Evolutionary conservation across 371 early-diverging fungal species (phyloP), one percentile per base, ranked within the genome.

Genomic region (Mycotypha africana): DNA sequence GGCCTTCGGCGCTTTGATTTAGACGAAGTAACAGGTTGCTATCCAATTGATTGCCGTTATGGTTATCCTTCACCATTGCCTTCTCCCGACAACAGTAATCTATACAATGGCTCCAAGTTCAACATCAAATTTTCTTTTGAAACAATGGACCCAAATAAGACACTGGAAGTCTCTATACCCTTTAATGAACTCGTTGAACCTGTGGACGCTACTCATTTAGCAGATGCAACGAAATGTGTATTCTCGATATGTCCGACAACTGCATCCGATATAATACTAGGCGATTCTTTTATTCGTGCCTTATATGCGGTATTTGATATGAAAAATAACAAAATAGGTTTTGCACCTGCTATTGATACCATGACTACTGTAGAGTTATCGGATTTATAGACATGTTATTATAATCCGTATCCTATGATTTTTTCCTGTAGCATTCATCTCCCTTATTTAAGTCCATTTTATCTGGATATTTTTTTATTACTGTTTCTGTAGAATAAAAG

Each of bases 241-340:
- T 64, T 58, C 53, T 58, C 59, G 1, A 50, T 64, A 24, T 56
- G 59, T 15, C 56, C 58, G 32, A 25, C 16, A n/a, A n/a, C 41
- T n/a, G 26, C n/a, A 10, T 22, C 28, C 14, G 50, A 55, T 4
- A 43, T 65, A 2, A 42, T 65, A 3, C 19, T 65, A 14, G 66
- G 66, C 16, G 66, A 60, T 37, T 49, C 56, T 21, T 34, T 63
- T 11, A 34, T 68, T 12, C 48, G 59, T 15, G 42, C 60, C 7
- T 48, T 49, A 6, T 68, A 63, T 37, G 46, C 59, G 8, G 60
- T 63, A 12, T 68, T 63, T 45, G 69, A 68, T 41, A 53, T 53
- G 47, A 21, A 38, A 3, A 38, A 39, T 8, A 31, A 39, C 16
- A 32, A 38, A 12, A 38, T 49, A 26, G 41, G 35, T 22, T 38